phyloP scores from a whole-genome alignment of 352 stramenopile genomes.

The Blastocystis sp. region DNA sequence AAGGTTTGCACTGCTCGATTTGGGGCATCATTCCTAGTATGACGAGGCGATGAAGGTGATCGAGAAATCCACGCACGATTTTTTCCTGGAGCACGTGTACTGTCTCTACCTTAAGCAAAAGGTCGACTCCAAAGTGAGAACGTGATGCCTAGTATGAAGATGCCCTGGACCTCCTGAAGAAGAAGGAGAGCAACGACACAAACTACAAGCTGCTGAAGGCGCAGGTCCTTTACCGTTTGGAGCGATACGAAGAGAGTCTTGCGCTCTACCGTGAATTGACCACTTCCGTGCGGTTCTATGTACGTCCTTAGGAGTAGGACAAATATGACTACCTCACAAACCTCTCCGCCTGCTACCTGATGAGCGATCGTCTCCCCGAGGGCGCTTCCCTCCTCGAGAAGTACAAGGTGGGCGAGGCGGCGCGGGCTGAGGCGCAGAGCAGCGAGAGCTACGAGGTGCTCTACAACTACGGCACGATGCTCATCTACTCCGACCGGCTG shows the following conservation, averaged over 20 bases:
- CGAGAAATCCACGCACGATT: slow-evolving; percentile 50
- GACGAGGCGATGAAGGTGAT: slow-evolving; percentile 63
- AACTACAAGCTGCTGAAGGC: slow-evolving; percentile 49
- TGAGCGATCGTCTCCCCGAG: slow-evolving; percentile 23
- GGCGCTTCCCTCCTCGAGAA: slow-evolving; percentile 47
- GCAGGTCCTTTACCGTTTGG: slow-evolving; percentile 57
- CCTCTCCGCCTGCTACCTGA: slow-evolving; percentile 29
- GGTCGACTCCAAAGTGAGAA: background rate
- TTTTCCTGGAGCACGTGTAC: slow-evolving; percentile 39
- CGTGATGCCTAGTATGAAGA: slow-evolving; percentile 23
- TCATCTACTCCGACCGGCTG: slow-evolving; percentile 27
- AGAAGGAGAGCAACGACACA: background rate
- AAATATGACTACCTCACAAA: slow-evolving; percentile 60
- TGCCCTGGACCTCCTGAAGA: slow-evolving; percentile 47
- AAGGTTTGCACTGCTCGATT: background rate
- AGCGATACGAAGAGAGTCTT: slow-evolving; percentile 60
- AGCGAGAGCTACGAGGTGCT: slow-evolving; percentile 61
- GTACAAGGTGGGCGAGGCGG: background rate
- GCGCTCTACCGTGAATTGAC: slow-evolving; percentile 19
- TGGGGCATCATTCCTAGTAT: background rate
- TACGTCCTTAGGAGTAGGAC: background rate
- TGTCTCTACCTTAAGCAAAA: slow-evolving; percentile 61
- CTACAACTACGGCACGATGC: slow-evolving; percentile 57
- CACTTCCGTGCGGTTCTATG: background rate
- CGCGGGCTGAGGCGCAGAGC: background rate